Base-by-base conservation (phyloP, 306 rosid species). In the Sicyos baderoa region DNA sequence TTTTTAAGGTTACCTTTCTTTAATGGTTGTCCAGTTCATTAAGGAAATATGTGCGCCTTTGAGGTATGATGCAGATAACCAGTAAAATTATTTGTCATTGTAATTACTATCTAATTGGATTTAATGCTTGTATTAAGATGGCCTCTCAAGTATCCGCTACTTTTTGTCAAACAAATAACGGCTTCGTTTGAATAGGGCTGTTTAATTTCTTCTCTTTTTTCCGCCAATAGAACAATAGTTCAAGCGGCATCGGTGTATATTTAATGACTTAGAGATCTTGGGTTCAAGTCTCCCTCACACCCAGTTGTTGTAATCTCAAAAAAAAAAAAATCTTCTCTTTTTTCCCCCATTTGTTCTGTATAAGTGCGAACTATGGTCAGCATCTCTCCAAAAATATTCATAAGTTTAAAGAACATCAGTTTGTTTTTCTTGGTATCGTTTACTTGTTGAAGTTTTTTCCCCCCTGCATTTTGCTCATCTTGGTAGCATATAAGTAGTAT, bases 41-140 rank as follows among this genome's bases (percentile, higher is more conserved):
- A 3, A 35, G 68, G 50, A 37, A 21, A 35, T 35, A 35, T 37
- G 17, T 61, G 9, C 6, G 51, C 51, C 68, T 63, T 11, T 17
- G 13, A 40, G 51, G n/a, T 63, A 4, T 29, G 25, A 37, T 35
- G 50, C 50, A 35, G 22, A 37, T n/a, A 40, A n/a, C 32, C 53
- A 44, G 53, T 64, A 12, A 44, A 44, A 12, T 40, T 63, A 51
- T 42, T 40, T 40, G 52, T 63, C 69, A 19, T 44, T 64, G 54
- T 64, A 59, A 2, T 59, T 7, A 44, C 53, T 11, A 42, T 18
- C 53, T 18, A 64, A 35, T 37, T 16, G 49, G 16, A 61, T 47
- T 9, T n/a, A 2, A 32, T 61, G 16, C 25, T 58, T 60, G 48
- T 59, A 59, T n/a, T n/a, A 13, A 32, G 48, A 60, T 61, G 67